Conservation (phyloP, 495 filamentous ascomycete species). For the Immersiella caudata region DNA sequence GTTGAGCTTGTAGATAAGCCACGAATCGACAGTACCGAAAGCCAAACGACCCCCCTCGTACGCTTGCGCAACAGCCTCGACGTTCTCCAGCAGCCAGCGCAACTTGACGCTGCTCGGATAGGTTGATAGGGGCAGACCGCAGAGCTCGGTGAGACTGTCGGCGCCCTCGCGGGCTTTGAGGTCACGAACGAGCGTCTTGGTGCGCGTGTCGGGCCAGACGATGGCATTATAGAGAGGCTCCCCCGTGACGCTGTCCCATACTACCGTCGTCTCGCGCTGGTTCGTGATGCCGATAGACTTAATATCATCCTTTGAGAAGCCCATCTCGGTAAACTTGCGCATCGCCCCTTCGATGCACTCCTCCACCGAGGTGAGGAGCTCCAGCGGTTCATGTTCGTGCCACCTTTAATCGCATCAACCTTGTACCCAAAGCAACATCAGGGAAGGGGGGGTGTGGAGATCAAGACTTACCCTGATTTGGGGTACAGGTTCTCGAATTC, state of each 20-base stretch:
- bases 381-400: constrained; percentile 90
- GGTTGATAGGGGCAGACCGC: constrained; percentile 87
- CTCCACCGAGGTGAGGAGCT: constrained; percentile 77
- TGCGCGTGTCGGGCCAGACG: constrained; percentile 93
- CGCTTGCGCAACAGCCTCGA: constrained; percentile 69
- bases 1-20: constrained; percentile 89
- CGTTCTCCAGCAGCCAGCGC: constrained; percentile 79
- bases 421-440: background rate
- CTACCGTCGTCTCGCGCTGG: constrained; percentile 90
- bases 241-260: constrained; percentile 88
- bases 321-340: constrained; percentile 68
- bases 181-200: constrained; percentile 76
- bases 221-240: constrained; percentile 87
- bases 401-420: constrained; percentile 58
- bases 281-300: constrained; percentile 91
- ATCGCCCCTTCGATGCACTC: constrained; percentile 84
- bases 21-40: constrained; percentile 93
- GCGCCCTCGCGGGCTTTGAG: constrained; percentile 68
- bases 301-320: constrained; percentile 71
- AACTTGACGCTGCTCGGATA: constrained; percentile 93
- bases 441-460: constrained; percentile 12
- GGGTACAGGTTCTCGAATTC: constrained; percentile 91
- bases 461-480: constrained; percentile 74
- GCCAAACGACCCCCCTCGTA: constrained; percentile 80
- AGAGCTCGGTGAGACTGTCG: constrained; percentile 71